Conservation (phyloP, 495 filamentous ascomycete species). For the Penicillium canariense region DNA sequence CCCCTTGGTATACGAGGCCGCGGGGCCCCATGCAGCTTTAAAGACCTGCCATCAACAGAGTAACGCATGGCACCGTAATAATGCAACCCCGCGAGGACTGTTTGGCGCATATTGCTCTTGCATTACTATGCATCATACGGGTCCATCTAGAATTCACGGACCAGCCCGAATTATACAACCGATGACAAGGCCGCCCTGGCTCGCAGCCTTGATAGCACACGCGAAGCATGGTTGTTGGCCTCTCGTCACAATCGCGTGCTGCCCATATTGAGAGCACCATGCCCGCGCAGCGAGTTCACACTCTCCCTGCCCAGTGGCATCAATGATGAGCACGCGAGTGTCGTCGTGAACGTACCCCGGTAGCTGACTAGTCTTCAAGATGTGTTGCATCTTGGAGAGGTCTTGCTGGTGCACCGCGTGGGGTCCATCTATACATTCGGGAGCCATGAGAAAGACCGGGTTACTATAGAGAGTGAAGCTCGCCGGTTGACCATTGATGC, state of each 20-base stretch:
- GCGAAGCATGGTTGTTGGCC: neutral
- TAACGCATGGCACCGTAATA: neutral
- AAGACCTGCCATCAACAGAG: too few species aligned
- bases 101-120: too few species aligned
- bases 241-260: slow-evolving; percentile 2
- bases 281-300: slow-evolving; percentile 6
- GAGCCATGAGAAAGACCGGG: slow-evolving; percentile 4
- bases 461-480: slow-evolving; percentile 10
- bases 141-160: neutral
- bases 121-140: neutral
- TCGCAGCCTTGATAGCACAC: slow-evolving; percentile 8
- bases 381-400: slow-evolving; percentile 1
- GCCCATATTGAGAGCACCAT: slow-evolving; percentile 9
- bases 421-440: slow-evolving; percentile 1
- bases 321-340: slow-evolving; percentile 4
- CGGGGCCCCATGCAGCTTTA: neutral
- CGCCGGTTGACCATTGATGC: slow-evolving; percentile 1
- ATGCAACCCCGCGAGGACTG: too few species aligned
- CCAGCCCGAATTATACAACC: neutral
- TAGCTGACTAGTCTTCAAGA: neutral
- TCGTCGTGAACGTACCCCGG: slow-evolving; percentile 4
- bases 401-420: neutral
- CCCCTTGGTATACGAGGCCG: neutral
- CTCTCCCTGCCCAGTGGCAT: slow-evolving; percentile 11
- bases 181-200: slow-evolving; percentile 3